phyloP scores from a whole-genome alignment of 257 asterid genomes.

The Fraxinus cuspidata region DNA sequence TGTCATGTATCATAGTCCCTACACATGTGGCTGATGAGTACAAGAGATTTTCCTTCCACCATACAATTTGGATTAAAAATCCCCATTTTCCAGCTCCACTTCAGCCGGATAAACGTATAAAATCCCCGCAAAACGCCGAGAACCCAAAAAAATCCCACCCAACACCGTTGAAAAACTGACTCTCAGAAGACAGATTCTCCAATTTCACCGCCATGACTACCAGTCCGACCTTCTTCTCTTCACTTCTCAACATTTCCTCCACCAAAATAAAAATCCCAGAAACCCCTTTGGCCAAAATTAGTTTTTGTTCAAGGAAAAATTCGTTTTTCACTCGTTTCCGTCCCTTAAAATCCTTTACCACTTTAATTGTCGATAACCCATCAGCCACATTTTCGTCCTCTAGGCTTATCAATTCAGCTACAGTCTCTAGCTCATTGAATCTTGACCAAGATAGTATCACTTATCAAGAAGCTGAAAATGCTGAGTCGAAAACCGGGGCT shows the following conservation, averaged over 20 bases:
- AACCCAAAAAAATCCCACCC: no score
- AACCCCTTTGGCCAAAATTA: background rate
- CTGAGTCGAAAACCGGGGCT: slow-evolving; percentile 48
- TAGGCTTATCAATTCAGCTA: slow-evolving; percentile 32
- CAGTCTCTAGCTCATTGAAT: slow-evolving; percentile 28
- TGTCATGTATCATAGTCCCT: no score
- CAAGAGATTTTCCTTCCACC: no score
- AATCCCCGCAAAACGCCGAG: no score
- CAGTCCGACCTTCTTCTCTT: slow-evolving; percentile 27
- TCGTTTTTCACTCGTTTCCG: background rate
- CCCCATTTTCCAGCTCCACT: no score
- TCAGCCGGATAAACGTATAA: no score
- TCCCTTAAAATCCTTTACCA: slow-evolving; percentile 33
- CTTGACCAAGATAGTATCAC: slow-evolving; percentile 30
- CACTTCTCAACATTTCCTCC: slow-evolving; percentile 34
- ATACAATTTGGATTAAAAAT: no score
- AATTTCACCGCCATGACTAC: slow-evolving; percentile 22
- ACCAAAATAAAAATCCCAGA: slow-evolving; percentile 23
- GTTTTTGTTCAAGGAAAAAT: background rate
- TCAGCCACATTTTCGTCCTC: slow-evolving; percentile 29
- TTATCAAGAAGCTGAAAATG: slow-evolving; percentile 34
- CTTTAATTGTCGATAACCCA: slow-evolving; percentile 27
- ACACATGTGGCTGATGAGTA: no score
- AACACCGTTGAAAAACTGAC: no score
- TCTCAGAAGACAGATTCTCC: background rate